A percentile compares a stretch with the other conserved stretches of the same genome.
Evolutionary conservation across 31 red algal species (phyloP).

Genomic region (Asparagopsis taxiformis): DNA sequence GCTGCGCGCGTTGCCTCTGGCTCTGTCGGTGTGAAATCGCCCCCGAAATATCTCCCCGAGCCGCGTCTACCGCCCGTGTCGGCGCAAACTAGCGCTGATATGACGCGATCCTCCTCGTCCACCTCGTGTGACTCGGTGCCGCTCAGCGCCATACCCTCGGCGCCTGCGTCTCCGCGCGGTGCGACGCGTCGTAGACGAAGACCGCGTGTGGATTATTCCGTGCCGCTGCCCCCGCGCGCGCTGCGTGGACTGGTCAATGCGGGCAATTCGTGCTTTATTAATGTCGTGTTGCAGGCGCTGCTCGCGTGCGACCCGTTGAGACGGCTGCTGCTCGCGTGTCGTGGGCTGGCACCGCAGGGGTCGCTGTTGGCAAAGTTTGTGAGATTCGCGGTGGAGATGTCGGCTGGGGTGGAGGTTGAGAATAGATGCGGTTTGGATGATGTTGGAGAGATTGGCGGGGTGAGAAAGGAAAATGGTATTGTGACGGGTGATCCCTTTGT

Average conservation of each 20-base stretch:
- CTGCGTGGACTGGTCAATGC: constrained; percentile 75
- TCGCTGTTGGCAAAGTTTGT: constrained; percentile 62
- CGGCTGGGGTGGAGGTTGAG: not conserved
- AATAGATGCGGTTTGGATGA: not conserved
- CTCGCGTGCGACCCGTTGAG: constrained; percentile 74
- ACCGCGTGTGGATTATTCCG: no score
- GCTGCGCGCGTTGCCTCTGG: constrained; percentile 38
- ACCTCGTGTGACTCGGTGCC: not conserved
- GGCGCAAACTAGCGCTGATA: not conserved
- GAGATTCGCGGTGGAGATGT: constrained; percentile 66
- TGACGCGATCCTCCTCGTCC: not conserved
- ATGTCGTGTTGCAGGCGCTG: constrained; percentile 85
- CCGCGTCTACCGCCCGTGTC: not conserved
- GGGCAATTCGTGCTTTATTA: constrained; percentile 89
- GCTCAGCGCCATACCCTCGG: not conserved
- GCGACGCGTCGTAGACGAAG: not conserved
- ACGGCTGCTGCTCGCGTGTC: constrained; percentile 6
- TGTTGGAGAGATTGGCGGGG: not conserved
- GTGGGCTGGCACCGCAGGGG: constrained; percentile 8
- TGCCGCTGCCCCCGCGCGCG: constrained; percentile 27
- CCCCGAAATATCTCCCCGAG: constrained; percentile 19
- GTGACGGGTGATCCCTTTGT: constrained; percentile 16
- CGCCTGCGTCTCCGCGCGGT: not conserved
- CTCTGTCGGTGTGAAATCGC: constrained; percentile 10
- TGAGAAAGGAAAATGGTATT: constrained; percentile 1